These are phyloP conservation scores for Alternaria solani DNA, from an alignment of 2,329 filamentous ascomycete genomes.

Conservation along the genomic window DNA sequence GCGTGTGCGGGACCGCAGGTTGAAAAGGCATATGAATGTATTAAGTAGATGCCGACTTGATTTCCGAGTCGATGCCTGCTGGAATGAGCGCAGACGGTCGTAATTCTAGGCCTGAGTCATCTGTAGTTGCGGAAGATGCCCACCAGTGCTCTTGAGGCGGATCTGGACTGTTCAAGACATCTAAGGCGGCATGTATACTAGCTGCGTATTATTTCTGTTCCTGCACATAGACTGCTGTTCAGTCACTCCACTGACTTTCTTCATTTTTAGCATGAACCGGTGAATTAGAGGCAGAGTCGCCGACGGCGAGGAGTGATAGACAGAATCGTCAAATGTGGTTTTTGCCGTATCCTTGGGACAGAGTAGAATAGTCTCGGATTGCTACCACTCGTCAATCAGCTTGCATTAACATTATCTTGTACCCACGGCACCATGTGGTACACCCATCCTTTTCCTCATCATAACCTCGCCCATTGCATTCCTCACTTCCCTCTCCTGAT, in stretches of 20 bases:
- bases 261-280: not conserved
- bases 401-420: conserved; percentile 14
- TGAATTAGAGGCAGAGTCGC: not conserved
- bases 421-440: conserved; percentile 64
- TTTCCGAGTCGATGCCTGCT: conserved; percentile 13
- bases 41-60: conserved; percentile 15
- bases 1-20: conserved; percentile 14
- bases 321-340: not conserved
- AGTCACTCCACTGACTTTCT: conserved; percentile 13
- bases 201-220: conserved; percentile 18
- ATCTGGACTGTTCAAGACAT: conserved; percentile 2
- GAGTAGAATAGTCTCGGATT: not conserved
- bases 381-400: not conserved
- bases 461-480: conserved; percentile 77
- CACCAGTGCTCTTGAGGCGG: conserved; percentile 16
- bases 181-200: conserved; percentile 11
- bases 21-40: conserved; percentile 18
- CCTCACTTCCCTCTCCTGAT: conserved; percentile 81
- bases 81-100: conserved; percentile 20
- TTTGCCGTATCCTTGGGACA: not conserved
- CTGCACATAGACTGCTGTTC: conserved; percentile 14
- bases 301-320: not conserved
- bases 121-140: conserved; percentile 22
- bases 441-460: conserved; percentile 68
- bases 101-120: conserved; percentile 16